Base-by-base conservation (phyloP, 2,329 filamentous ascomycete genomes). In the Penicillium sp. region DNA sequence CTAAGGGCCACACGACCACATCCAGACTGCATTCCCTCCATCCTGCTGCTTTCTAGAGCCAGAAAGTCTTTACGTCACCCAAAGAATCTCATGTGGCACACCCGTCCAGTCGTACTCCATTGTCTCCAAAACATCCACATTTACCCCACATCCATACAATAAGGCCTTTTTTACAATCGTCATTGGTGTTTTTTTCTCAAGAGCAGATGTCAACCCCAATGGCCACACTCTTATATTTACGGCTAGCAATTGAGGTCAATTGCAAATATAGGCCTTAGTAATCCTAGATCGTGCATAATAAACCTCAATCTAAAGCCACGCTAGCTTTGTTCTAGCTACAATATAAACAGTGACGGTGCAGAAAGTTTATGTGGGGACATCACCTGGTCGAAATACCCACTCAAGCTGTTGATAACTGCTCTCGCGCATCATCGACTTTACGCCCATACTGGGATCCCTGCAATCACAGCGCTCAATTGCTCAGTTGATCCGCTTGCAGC, bases 401-500 rank as follows among this genome's bases (percentile, higher is more conserved):
- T 27, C 9, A 24, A 9, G 29, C 49, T 50, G 29, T 52, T 43
- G 21, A 47, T 22, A n/a, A 29, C 26, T 51, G 39, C 43, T 27
- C 27, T 53, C 13, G 24, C 52, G 60, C 62, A 64, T 64, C 62
- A 64, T 64, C 51, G 62, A 64, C 60, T 64, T 55, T 26, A n/a
- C 16, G 37, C 19, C 29, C 19, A 26, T 11, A 22, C 35, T 48
- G 53, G 52, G 54, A 52, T 19, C 27, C 41, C 56, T 51, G 9
- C 19, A 41, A 54, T 61, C 27, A 52, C 13, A 7, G 48, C 14
- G 14, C 39, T 39, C 49, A 53, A 21, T 57, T 57, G 46, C 33
- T 54, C 35, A 22, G 37, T 52, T 45, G 49, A 52, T 21, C 39
- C 39, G 52, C 43, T 46, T 55, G 51, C 46, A 50, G 56, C 26